Evolutionary conservation across 345 rosid genomes (phyloP).

Genomic region (Hibiscus mutabilis): DNA sequence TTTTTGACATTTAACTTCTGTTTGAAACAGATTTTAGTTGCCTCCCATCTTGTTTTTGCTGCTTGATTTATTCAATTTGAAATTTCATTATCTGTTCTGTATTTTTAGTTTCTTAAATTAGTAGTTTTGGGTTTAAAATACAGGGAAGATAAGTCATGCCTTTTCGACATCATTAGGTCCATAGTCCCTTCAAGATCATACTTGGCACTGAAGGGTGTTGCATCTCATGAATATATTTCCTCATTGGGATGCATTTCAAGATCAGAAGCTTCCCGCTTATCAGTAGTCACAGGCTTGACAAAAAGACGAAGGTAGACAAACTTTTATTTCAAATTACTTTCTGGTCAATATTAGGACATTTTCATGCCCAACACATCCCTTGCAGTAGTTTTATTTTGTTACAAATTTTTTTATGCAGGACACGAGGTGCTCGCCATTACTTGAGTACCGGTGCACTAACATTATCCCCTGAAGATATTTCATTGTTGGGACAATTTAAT

Average conservation of each 20-base stretch:
- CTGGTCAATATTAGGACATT: background rate
- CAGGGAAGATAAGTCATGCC: slow-evolving; percentile 44
- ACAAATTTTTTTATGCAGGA: slow-evolving; percentile 30
- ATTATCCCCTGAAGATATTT: slow-evolving; percentile 63
- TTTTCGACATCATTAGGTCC: slow-evolving; percentile 40
- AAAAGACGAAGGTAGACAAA: slow-evolving; percentile 46
- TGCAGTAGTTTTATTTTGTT: background rate
- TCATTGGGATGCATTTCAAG: slow-evolving; percentile 59
- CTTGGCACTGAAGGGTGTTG: slow-evolving; percentile 47
- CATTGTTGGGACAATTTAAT: slow-evolving; percentile 42
- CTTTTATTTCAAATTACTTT: background rate
- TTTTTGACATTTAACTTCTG: background rate
- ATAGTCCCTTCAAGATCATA: slow-evolving; percentile 47
- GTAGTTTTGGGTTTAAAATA: slow-evolving; percentile 5
- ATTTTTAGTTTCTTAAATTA: background rate
- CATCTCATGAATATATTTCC: slow-evolving; percentile 67
- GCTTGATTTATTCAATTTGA: background rate
- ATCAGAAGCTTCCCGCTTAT: slow-evolving; percentile 52
- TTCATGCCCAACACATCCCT: background rate
- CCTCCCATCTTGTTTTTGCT: background rate
- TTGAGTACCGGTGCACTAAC: slow-evolving; percentile 46
- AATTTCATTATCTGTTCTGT: background rate
- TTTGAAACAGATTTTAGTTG: background rate
- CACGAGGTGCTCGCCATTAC: slow-evolving; percentile 56
- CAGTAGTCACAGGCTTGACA: slow-evolving; percentile 26